Conservation (phyloP, 371 early-diverging fungal genomes). For the Rhizopus arrhizus region DNA sequence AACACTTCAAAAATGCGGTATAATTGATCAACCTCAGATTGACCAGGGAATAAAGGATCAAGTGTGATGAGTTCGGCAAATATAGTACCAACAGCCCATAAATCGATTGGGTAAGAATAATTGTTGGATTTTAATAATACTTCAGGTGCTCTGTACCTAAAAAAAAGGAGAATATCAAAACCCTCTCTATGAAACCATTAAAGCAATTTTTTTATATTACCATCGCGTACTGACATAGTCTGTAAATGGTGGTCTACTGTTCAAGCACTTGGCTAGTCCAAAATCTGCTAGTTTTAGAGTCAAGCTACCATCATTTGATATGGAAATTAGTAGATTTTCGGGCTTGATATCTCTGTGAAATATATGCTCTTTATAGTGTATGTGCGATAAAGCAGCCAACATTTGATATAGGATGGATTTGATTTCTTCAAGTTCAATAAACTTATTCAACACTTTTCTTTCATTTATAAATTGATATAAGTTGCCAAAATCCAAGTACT, state of each 20-base stretch:
- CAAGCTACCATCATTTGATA: conserved; percentile 19
- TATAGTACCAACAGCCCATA: conserved; percentile 98
- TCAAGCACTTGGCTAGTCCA: conserved; percentile 88
- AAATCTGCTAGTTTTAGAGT: conserved; percentile 92
- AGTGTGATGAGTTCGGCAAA: conserved; percentile 85
- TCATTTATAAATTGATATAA: conserved; percentile 83
- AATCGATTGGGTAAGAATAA: conserved; percentile 94
- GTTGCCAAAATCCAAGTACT: conserved; percentile 89
- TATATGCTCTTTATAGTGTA: conserved; percentile 81
- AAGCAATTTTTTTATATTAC: conserved; percentile 40
- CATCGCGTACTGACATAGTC: conserved; percentile 96
- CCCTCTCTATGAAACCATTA: conserved; percentile 56
- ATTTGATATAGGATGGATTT: conserved; percentile 65
- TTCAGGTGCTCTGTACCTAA: conserved; percentile 92
- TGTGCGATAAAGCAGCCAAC: conserved; percentile 79
- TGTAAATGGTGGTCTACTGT: conserved; percentile 81
- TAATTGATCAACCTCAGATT: conserved; percentile 89
- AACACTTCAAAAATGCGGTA: conserved; percentile 69
- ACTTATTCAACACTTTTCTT: conserved; percentile 51
- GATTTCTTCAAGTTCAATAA: conserved; percentile 5
- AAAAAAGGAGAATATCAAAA: neutral
- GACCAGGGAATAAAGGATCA: conserved; percentile 92
- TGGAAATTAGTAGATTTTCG: conserved; percentile 75
- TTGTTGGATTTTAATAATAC: conserved; percentile 80
- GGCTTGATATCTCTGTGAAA: conserved; percentile 98